Evolutionary conservation across 2,329 filamentous ascomycete genomes (phyloP), one percentile per base, ranked within the genome.

Genomic region (Gaeumannomyces sp.): DNA sequence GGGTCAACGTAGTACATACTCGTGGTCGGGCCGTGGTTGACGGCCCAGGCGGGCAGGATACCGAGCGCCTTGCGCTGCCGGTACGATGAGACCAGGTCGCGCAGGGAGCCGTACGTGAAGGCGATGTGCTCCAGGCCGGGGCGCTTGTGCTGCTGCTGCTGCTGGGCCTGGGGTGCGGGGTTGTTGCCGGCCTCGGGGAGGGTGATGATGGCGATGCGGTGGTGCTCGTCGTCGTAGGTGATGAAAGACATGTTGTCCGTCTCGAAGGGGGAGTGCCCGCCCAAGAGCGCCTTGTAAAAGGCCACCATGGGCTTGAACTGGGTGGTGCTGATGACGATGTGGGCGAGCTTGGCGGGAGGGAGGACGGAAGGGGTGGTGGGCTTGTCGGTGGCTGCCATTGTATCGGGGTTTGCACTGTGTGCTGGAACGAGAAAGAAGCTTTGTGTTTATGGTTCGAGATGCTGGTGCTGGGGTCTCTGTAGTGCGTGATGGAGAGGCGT

Each of bases 1-100:
- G 80, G 80, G 69, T 83, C 81, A 10, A 67, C 65, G 68, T 83
- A 83, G 70, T 83, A 83, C 56, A 83, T 77, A 68, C 75, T 78
- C 0, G 74, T 79, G 2, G 77, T 82, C 1, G 75, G 73, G 3
- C 81, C 81, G 69, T 83, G 81, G 68, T 83, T 81, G 38, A 81
- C 73, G 65, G 70, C 75, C 78, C 78, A 81, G 4, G 73, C 35
- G 0, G 81, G 81, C 35, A 70, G 19, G 59, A 81, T 77, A 0
- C 75, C 76, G 5, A 68, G 65, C 0, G 68, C 68, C 66, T 76
- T 77, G 25, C 76, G 72, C 66, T 77, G 72, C 31, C 67, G 66
- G 68, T 80, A 81, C 5, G 76, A 71, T 3, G 69, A 64, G 8
- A 73, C 31, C 10, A 81, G 72, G 10, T 77, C 76, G 0, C 65